Base-by-base conservation (phyloP, 179 eudicot genomes). In the Pouteria campechiana region DNA sequence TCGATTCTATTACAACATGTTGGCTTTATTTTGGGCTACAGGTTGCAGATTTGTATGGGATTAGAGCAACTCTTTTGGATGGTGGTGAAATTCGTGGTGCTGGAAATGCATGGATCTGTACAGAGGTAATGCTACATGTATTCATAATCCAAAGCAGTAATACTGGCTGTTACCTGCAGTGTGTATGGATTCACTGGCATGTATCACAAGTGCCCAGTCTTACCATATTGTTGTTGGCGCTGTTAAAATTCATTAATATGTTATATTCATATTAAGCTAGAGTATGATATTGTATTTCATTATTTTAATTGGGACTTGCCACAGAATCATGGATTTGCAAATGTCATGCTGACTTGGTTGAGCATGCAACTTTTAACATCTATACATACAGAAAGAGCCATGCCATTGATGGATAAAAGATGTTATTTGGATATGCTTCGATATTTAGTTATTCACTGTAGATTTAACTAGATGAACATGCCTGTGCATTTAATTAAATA, bases 11-110 rank as follows among this genome's bases (percentile, higher is more conserved):
- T 43, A 35, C 30, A 17, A 17, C 43, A 13, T 57, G 29, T 43
- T n/a, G n/a, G n/a, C n/a, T n/a, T n/a, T n/a, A 13, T 7, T 24
- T 40, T 19, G 17, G 31, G 45, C 46, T 43, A 46, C 79, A 89
- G 97, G 83, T 89, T 61, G 95, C 97, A 44, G 97, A 89, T 60
- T 72, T 89, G 68, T 89, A 89, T 61, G 97, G 97, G 61, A 85
- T 89, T 50, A 67, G 97, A 64, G 97, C 95, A 18, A 76, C 75
- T 60, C 87, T 89, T 50, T 74, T 89, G 61, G 97, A 89, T 66
- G 97, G 97, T 37, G 97, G 97, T 55, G 97, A 89, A 69, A 85
- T 89, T 68, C 95, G 97, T 37, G 97, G 97, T 52, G 97, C 97
- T 24, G 97, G 97, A 51, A 89, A 89, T 61, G 97, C 93, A 32